Conservation (phyloP, 371 early-diverging fungal genomes). For the Actinomucor elegans region DNA sequence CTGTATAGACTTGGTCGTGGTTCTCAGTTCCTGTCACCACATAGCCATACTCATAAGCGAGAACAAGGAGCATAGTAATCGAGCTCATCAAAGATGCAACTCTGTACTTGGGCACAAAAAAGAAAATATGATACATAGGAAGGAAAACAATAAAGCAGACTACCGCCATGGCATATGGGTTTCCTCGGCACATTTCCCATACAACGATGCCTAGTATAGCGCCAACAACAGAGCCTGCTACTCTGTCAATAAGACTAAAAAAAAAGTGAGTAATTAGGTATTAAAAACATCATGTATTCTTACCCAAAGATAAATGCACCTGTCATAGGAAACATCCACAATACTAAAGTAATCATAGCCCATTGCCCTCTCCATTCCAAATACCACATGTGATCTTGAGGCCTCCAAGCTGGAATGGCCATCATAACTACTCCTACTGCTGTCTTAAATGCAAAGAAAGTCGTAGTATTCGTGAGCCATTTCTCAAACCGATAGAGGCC, state of each 20-base stretch:
- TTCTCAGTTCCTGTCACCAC: neutral
- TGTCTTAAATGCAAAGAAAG: constrained; percentile 38
- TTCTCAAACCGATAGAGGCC: constrained; percentile 5
- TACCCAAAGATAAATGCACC: constrained; percentile 42
- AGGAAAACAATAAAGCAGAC: constrained; percentile 28
- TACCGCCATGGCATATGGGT: constrained; percentile 38
- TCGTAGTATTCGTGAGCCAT: constrained; percentile 29
- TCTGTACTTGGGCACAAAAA: constrained; percentile 23
- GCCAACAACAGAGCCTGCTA: constrained; percentile 36
- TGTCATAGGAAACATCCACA: constrained; percentile 42
- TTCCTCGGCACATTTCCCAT: constrained; percentile 46
- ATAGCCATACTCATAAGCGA: constrained; percentile 34
- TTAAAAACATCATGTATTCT: no score
- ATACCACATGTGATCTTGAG: constrained; percentile 32
- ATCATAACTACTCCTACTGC: constrained; percentile 37
- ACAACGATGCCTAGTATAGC: constrained; percentile 37
- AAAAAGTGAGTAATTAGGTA: neutral
- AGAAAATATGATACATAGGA: constrained; percentile 33
- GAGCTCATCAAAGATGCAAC: constrained; percentile 29
- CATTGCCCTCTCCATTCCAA: constrained; percentile 44
- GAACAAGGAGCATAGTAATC: constrained; percentile 32
- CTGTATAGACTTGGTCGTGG: constrained; percentile 31
- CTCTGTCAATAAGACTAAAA: constrained; percentile 22
- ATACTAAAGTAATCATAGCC: constrained; percentile 38
- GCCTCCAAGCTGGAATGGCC: constrained; percentile 32